Conservation (phyloP, 1,139 yeast species). For the Hansenula anomala region DNA sequence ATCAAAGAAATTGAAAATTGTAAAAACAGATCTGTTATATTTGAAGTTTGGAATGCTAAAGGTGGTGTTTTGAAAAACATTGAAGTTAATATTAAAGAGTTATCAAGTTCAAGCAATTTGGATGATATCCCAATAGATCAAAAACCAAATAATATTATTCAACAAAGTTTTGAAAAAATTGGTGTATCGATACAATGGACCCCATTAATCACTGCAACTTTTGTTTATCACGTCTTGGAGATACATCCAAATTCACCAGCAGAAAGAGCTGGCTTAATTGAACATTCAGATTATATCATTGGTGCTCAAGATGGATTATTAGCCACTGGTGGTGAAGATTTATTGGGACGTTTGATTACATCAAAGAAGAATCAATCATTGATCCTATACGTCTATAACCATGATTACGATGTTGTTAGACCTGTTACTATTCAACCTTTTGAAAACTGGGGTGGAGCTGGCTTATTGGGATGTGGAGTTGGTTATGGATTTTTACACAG, state of each 20-base stretch:
- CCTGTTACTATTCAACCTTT: conserved; percentile 78
- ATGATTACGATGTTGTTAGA: conserved; percentile 76
- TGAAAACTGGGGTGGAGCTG: conserved; percentile 58
- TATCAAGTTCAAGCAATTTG: conserved; percentile 12
- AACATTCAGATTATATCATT: conserved; percentile 83
- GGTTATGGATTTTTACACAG: conserved; percentile 90
- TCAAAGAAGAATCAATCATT: conserved; percentile 51
- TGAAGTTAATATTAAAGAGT: conserved; percentile 35
- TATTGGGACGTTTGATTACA: conserved; percentile 63
- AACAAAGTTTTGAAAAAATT: conserved; percentile 31
- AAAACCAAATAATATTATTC: conserved; percentile 5
- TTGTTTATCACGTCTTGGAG: conserved; percentile 81
- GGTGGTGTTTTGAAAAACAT: conserved; percentile 68
- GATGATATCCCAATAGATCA: conserved; percentile 27
- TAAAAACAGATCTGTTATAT: conserved; percentile 35
- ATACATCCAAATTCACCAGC: conserved; percentile 84
- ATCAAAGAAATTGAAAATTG: conserved; percentile 25
- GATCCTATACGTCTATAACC: conserved; percentile 77
- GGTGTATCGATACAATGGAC: conserved; percentile 77
- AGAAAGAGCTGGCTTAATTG: conserved; percentile 73
- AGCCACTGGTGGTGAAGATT: conserved; percentile 81
- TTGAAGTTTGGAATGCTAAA: conserved; percentile 85
- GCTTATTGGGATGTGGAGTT: conserved; percentile 89
- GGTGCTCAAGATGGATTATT: conserved; percentile 85
- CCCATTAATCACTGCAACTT: conserved; percentile 70